Evolutionary conservation across 1,284 basidiomycete species (phyloP).

Genomic region (Stereum hirsutum): DNA sequence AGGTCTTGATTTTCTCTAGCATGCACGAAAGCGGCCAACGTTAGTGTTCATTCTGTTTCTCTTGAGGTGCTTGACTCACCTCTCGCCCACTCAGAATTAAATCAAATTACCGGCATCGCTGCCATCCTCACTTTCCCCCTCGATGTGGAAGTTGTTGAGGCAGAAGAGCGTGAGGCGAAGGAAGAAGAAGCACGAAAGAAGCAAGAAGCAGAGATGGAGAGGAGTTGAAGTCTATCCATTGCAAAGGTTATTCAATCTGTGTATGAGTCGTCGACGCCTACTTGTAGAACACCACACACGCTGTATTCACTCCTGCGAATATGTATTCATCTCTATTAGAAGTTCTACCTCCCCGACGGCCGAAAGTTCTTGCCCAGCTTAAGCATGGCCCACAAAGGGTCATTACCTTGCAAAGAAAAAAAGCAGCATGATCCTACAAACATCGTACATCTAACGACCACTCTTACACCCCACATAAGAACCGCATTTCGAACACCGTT

Average conservation of each 20-base stretch:
- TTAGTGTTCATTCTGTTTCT: constrained; percentile 28
- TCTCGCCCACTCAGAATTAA: constrained; percentile 58
- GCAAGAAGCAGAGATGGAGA: constrained; percentile 19
- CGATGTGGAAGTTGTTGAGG: constrained; percentile 90
- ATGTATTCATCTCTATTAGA: background rate
- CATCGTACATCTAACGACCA: no score
- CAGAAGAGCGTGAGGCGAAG: constrained; percentile 64
- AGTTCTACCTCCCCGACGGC: background rate
- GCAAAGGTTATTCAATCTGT: background rate
- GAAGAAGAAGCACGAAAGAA: constrained; percentile 36
- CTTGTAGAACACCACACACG: no score
- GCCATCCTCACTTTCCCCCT: constrained; percentile 95
- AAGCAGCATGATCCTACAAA: no score
- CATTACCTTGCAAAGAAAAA: no score
- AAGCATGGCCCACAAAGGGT: no score
- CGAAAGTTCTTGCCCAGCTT: no score
- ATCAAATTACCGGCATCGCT: constrained; percentile 91
- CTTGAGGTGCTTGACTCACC: background rate
- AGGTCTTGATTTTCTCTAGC: constrained; percentile 94
- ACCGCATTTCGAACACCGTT: no score
- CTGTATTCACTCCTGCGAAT: no score
- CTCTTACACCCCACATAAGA: no score
- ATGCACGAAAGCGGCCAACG: constrained; percentile 99
- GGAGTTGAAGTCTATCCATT: constrained; percentile 1
- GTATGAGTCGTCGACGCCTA: background rate